Base-by-base conservation (phyloP, 441 rosid genomes). In the Gossypium lobatum region DNA sequence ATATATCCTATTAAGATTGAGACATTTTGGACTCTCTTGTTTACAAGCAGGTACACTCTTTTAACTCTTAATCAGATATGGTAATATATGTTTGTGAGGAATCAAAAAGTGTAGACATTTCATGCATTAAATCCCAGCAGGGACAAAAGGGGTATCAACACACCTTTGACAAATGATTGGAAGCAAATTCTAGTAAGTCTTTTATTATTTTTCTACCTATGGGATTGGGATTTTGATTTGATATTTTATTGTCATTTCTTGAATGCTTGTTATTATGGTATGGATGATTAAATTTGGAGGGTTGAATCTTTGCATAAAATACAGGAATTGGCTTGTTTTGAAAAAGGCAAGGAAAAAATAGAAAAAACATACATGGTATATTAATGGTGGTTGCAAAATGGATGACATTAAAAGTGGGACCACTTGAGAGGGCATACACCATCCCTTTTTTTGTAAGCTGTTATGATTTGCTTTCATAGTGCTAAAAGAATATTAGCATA, bases 211-310 rank as follows among this genome's bases (percentile, higher is more conserved):
- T 71, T 62, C 18, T 54, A 17, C 28, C 52, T n/a, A 28, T 45
- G 64, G 84, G 37, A 77, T 67, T 8, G 75, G 45, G 83, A 77
- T 73, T 80, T 80, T 31, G 88, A 75, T 81, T 74, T 77, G 80
- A 74, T 77, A 17, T 21, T 6, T 69, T 64, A 17, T 37, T 72
- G 79, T 75, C 79, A 64, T 18, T 21, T 74, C 54, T 46, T 64
- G 69, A 57, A 68, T 48, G 39, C 62, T 16, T 52, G 73, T 53
- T 45, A 31, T 45, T 37, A 11, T 25, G 13, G 17, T 61, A 46
- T 18, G 62, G 23, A 25, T 75, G 37, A 31, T 31, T 31, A 5
- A 8, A 52, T 60, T 76, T 59, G 54, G 73, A 37, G 75, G 52
- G 67, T 16, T 61, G 59, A 31, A 54, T 16, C 21, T 8, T 46